Base-by-base conservation (phyloP, 768 basidiomycete genomes). In the Collybia nuda region DNA sequence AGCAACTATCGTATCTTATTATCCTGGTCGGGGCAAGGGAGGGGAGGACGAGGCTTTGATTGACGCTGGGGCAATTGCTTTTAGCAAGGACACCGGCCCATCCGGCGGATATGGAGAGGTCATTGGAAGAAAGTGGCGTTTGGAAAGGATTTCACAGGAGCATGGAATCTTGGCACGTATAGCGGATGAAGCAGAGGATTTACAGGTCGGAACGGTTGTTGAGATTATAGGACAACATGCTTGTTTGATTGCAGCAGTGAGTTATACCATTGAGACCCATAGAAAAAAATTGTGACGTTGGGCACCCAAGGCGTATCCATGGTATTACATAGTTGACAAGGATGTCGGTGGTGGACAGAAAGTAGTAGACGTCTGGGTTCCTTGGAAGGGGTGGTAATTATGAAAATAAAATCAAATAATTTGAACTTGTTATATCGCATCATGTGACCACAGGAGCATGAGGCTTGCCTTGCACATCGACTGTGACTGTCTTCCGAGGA, bases 321-420 rank as follows among this genome's bases (percentile, higher is more conserved):
- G 88, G 90, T 90, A 85, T 64, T 93, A 93, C 61, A 72, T 93
- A 17, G 82, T 93, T 2, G 91, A 93, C 56, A 80, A 80, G 6
- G 72, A 72, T n/a, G 62, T 71, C 24, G 73, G 72, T 15, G 73
- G 68, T 18, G 78, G 77, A 14, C 69, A 66, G 32, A 73, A 77
- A 35, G 83, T 92, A 6, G 81, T 85, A 17, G 91, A 93, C 65
- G 71, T 93, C 23, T 93, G 92, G 92, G 84, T 92, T 39, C 82
- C 90, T 6, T 92, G 90, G 88, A 95, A 93, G 67, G 91, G 90
- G 0, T 93, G 92, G 92, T 95, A 73, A 60, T 29, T n/a, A n/a
- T n/a, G n/a, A n/a, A n/a, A 26, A 26, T 26, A 7, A 7, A 26
- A 26, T 7, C 3, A 26, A 4, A 4, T 4, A 26, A 26, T 26